A percentile compares a stretch with the other conserved stretches of the same genome.
These are phyloP conservation scores for Maudiozyma bulderi DNA, from an alignment of 805 yeast species.

Conservation along the genomic window DNA sequence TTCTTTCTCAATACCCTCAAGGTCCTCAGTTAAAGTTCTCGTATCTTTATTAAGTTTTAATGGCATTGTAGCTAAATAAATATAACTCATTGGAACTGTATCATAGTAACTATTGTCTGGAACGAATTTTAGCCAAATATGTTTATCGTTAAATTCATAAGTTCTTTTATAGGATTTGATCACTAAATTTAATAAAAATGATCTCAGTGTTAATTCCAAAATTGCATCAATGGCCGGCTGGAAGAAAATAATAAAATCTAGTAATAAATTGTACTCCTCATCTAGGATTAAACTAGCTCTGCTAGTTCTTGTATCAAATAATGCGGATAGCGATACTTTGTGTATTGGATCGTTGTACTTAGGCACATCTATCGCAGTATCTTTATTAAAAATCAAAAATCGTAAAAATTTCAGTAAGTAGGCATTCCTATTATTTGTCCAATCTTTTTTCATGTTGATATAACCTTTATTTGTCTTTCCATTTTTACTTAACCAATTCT, in stretches of 20 bases:
- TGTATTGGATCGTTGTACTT: neutral
- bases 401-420: slow-evolving; percentile 2
- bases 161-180: slow-evolving; percentile 8
- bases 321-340: slow-evolving; percentile 2
- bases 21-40: neutral
- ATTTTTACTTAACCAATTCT: slow-evolving; percentile 1
- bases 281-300: slow-evolving; percentile 1
- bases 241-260: slow-evolving; percentile 7
- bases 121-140: slow-evolving; percentile 6
- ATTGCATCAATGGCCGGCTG: neutral
- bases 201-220: neutral
- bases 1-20: neutral
- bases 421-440: neutral
- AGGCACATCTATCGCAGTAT: neutral
- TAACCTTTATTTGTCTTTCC: neutral
- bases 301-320: slow-evolving; percentile 2
- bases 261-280: slow-evolving; percentile 7
- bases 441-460: slow-evolving; percentile 1
- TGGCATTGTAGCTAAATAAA: neutral
- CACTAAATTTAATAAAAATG: slow-evolving; percentile 3
- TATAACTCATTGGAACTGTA: neutral
- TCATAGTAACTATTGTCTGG: neutral
- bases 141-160: slow-evolving; percentile 3
- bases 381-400: slow-evolving; percentile 2
- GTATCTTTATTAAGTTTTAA: neutral